Conservation (phyloP, 805 yeast genomes). For the Candida nonsorbophila region DNA sequence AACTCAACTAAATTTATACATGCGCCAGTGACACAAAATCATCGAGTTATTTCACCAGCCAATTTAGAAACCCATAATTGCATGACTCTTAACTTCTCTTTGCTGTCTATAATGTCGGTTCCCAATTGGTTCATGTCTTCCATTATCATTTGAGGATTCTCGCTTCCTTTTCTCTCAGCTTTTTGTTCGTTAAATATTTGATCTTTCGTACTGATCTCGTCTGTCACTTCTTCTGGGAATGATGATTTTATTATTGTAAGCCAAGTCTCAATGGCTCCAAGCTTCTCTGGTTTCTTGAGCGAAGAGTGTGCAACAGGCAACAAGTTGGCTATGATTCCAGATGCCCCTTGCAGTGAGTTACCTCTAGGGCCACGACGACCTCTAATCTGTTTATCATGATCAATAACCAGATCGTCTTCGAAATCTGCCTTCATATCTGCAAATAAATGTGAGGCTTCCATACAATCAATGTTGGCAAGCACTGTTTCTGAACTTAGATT, state of each 20-base stretch:
- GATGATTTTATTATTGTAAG: slow-evolving; percentile 13
- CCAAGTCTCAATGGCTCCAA: slow-evolving; percentile 8
- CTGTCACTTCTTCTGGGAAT: slow-evolving; percentile 21
- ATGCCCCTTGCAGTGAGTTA: too few species aligned
- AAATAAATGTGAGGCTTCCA: slow-evolving; percentile 11
- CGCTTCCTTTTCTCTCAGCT: slow-evolving; percentile 12
- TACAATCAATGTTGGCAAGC: slow-evolving; percentile 16
- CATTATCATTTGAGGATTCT: slow-evolving; percentile 1
- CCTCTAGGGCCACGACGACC: too few species aligned
- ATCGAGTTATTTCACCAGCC: background rate
- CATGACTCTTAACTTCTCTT: background rate
- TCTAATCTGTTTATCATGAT: too few species aligned
- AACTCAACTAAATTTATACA: slow-evolving; percentile 1
- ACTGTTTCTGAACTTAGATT: slow-evolving; percentile 16
- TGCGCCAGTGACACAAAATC: slow-evolving; percentile 1
- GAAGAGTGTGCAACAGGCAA: too few species aligned
- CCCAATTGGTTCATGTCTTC: background rate
- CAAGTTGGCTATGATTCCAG: too few species aligned
- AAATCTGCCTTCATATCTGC: too few species aligned
- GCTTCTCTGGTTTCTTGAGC: slow-evolving; percentile 6
- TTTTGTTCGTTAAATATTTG: slow-evolving; percentile 29
- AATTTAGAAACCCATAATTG: slow-evolving; percentile 3
- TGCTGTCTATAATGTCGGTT: background rate
- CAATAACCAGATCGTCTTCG: too few species aligned
- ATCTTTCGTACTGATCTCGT: slow-evolving; percentile 28